Conservation (phyloP, 345 rosid species). For the Syzygium oleosum region DNA sequence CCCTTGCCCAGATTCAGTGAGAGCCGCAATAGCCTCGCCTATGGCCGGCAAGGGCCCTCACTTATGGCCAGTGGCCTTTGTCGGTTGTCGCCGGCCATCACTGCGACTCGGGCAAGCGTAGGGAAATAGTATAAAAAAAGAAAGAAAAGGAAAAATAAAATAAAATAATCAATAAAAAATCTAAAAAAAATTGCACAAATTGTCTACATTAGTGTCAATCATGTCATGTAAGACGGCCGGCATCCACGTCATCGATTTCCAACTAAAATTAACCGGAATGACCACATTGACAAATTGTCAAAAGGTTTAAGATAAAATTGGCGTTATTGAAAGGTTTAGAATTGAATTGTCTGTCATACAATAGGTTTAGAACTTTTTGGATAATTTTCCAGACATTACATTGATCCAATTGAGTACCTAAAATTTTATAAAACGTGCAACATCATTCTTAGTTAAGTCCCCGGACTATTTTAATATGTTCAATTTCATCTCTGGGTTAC, state of each 20-base stretch:
- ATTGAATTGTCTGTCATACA: accelerated
- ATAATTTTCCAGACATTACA: neutral
- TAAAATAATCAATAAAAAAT: neutral
- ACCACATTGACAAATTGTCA: neutral
- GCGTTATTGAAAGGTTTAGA: neutral
- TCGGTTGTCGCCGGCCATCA: accelerated
- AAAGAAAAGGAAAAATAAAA: neutral
- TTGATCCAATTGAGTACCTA: neutral
- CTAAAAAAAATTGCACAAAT: neutral
- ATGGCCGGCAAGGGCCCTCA: neutral
- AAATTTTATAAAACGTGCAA: neutral
- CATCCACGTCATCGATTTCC: too few relatives aligned
- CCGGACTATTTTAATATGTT: neutral
- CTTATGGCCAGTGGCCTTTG: neutral
- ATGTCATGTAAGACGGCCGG: neutral
- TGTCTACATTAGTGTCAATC: neutral
- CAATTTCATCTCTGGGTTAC: neutral
- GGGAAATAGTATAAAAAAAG: neutral
- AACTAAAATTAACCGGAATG: neutral
- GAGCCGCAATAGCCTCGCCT: neutral
- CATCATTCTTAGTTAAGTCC: neutral
- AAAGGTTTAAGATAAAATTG: neutral
- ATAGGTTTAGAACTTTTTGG: neutral
- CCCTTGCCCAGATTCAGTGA: neutral
- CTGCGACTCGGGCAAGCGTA: accelerated